Evolutionary conservation across 1,139 yeast genomes (phyloP).

Genomic region (Suhomyces chickasaworum): DNA sequence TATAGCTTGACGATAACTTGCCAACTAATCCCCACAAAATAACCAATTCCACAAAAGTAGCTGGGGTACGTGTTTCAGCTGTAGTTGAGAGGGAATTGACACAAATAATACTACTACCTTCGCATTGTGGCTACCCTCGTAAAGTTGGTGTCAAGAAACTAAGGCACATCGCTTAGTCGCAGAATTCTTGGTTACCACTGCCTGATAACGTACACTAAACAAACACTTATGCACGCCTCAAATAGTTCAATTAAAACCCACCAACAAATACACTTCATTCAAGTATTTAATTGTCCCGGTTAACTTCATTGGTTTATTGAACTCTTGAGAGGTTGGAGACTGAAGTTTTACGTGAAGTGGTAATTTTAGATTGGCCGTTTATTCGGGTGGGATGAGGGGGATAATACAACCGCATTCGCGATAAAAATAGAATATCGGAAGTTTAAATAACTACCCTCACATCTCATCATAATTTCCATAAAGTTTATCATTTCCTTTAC

Average conservation of each 20-base stretch:
- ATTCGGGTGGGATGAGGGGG: no score
- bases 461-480: not conserved
- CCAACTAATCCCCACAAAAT: no score
- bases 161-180: not conserved
- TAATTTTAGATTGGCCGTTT: no score
- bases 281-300: no score
- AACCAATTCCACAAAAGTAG: no score
- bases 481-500: not conserved
- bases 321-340: no score
- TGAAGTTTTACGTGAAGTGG: no score
- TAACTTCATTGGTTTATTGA: no score
- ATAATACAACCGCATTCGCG: not conserved
- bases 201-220: not conserved
- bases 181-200: not conserved
- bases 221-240: not conserved
- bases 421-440: not conserved
- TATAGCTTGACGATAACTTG: no score
- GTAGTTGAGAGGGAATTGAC: no score
- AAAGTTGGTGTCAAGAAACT: not conserved
- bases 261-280: no score
- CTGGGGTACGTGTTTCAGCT: no score
- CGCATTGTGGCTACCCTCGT: not conserved
- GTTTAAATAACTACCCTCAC: not conserved
- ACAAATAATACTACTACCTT: not conserved
- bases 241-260: not conserved